Percentiles rank a stretch among this genome's conserved stretches.
phyloP scores from a whole-genome alignment of 2,329 filamentous ascomycete genomes.

The Aspergillus fumigatiaffinis region DNA sequence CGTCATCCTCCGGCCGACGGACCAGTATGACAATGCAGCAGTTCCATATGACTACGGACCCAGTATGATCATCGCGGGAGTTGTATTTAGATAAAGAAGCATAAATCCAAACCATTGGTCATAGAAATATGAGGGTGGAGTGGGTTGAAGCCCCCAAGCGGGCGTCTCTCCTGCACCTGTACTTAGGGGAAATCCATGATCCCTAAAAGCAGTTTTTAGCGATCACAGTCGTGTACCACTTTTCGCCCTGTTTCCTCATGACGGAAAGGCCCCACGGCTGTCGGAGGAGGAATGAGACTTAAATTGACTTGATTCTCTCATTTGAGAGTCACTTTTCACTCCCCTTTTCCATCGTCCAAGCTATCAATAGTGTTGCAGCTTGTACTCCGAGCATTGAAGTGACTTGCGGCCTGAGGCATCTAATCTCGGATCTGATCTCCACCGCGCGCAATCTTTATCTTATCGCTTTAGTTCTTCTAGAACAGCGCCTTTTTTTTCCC shows the following conservation, averaged over 20 bases:
- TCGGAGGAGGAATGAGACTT: constrained; percentile 1
- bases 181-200: constrained; percentile 45
- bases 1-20: background rate
- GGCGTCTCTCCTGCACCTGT: constrained; percentile 43
- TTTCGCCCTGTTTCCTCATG: constrained; percentile 3
- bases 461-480: constrained; percentile 16
- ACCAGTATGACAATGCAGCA: background rate
- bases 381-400: background rate
- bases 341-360: background rate
- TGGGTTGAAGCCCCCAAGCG: constrained; percentile 22
- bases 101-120: constrained; percentile 16
- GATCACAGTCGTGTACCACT: constrained; percentile 17
- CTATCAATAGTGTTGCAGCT: background rate
- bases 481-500: constrained; percentile 6
- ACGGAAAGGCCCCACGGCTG: constrained; percentile 11
- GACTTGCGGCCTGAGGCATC: background rate
- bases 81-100: background rate
- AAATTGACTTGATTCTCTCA: constrained; percentile 2
- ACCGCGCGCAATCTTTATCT: constrained; percentile 12
- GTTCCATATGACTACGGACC: background rate
- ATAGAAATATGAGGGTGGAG: constrained; percentile 22
- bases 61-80: background rate
- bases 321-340: background rate
- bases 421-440: background rate
- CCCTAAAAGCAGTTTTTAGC: constrained; percentile 48